Evolutionary conservation across 768 basidiomycete species (phyloP), one percentile per base, ranked within the genome.

Genomic region (Crassisporium funariophilum): DNA sequence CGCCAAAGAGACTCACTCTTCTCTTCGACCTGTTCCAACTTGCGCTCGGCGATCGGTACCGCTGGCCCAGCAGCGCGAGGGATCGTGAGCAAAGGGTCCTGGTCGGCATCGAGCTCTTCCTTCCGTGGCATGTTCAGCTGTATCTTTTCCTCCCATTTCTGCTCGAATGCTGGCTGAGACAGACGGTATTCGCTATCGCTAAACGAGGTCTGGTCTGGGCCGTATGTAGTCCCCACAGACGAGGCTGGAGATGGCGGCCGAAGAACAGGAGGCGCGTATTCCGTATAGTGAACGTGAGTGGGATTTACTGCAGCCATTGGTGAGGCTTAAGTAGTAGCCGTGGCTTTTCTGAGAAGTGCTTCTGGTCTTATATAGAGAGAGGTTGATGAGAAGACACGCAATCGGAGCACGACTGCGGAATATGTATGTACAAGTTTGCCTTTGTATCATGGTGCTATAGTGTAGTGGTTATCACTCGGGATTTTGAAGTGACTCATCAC

Each of bases 181-280:
- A 77, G 54, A 21, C 65, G 55, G 1, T 52, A 51, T 50, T 81
- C 78, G n/a, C 57, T 52, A 54, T 81, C 79, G 35, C 72, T 73
- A 37, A 61, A 57, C 2, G 74, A 68, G 1, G 76, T 78, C 49
- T 75, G 71, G 56, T 79, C 78, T 36, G 67, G 66, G 10, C 61
- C 66, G 41, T 76, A 75, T 1, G 67, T 54, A 12, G 76, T 78
- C 34, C 77, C 77, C 16, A 79, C 67, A 11, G 79, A 79, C 46
- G 76, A 78, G 13, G 78, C 71, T 10, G 78, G 77, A 8, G 79
- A 81, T 2, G 78, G 69, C 7, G 72, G 68, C 7, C 76, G 75
- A 22, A 77, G 59, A 17, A 77, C 70, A 20, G 76, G 74, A 13
- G 73, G 67, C 4, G 75, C 73, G 47, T 80, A 79, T 4, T 73